Evolutionary conservation across 495 filamentous ascomycete species (phyloP).

Genomic region (Penicillium paxilli): DNA sequence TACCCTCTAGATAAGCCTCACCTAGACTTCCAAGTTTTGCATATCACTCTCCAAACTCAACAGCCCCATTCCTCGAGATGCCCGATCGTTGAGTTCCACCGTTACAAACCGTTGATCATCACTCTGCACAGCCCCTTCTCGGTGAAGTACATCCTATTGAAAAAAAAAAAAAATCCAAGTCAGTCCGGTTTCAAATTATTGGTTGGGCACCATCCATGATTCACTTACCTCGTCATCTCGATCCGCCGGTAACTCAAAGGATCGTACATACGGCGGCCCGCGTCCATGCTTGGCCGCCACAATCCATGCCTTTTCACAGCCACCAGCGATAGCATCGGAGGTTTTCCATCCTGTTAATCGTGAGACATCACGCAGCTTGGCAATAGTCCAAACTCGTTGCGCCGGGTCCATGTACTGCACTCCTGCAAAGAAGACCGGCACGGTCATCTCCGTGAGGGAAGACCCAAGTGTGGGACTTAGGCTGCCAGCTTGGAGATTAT

Average conservation of each 20-base stretch:
- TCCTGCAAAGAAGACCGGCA: conserved; percentile 82
- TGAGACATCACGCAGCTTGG: conserved; percentile 70
- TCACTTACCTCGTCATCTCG: conserved; percentile 17
- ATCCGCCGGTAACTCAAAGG: conserved; percentile 29
- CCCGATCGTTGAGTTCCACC: conserved; percentile 36
- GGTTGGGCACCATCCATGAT: conserved; percentile 7
- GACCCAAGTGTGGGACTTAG: conserved; percentile 82
- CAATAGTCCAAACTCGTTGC: conserved; percentile 76
- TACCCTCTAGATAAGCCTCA: too few relatives aligned
- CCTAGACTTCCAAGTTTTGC: conserved; percentile 37
- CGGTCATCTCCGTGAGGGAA: conserved; percentile 74
- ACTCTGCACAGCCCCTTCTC: conserved; percentile 28
- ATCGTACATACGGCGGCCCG: conserved; percentile 69
- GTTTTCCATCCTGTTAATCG: conserved; percentile 86
- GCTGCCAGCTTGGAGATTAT: conserved; percentile 49
- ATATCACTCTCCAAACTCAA: conserved; percentile 59
- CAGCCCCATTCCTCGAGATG: conserved; percentile 61
- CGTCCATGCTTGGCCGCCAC: conserved; percentile 67
- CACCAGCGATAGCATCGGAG: conserved; percentile 72
- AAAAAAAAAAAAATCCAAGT: conserved; percentile 4
- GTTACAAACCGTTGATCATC: conserved; percentile 54
- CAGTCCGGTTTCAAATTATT: background rate
- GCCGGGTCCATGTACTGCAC: conserved; percentile 71
- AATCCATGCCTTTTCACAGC: conserved; percentile 83
- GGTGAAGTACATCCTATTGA: conserved; percentile 16